Evolutionary conservation across 768 basidiomycete species (phyloP).

Genomic region (Brasilioporus rufonigricans): DNA sequence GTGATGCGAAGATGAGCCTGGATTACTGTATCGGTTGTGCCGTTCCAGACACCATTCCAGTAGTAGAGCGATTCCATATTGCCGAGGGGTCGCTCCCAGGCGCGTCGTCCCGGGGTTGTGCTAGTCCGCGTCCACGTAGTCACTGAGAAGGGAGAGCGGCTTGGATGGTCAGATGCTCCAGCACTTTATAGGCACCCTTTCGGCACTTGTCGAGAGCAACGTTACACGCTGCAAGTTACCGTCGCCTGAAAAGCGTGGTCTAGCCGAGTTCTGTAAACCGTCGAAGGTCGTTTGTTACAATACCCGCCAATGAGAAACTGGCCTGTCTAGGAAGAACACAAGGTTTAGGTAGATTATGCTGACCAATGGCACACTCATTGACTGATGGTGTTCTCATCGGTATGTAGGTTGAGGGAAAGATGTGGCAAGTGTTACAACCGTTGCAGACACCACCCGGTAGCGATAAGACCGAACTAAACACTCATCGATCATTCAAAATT

Average conservation of each 20-base stretch:
- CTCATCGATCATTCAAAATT: too few species aligned
- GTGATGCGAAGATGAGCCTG: slow-evolving; percentile 31
- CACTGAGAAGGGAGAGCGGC: too few species aligned
- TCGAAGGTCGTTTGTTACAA: neutral
- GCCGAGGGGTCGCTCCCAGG: slow-evolving; percentile 29
- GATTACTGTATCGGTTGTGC: slow-evolving; percentile 44
- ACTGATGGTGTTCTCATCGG: neutral
- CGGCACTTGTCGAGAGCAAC: neutral
- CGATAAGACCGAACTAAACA: too few species aligned
- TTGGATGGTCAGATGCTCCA: neutral
- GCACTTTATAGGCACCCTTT: neutral
- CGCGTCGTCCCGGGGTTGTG: neutral
- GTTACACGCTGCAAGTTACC: too few species aligned
- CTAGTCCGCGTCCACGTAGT: neutral
- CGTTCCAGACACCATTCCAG: slow-evolving; percentile 36
- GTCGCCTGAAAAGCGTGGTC: too few species aligned
- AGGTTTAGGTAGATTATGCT: too few species aligned
- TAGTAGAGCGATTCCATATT: slow-evolving; percentile 34
- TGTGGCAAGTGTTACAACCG: neutral
- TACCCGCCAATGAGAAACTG: neutral
- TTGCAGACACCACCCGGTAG: too few species aligned
- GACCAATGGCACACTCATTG: neutral
- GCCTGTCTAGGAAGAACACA: too few species aligned
- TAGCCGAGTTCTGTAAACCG: too few species aligned
- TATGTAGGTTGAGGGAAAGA: neutral